Percentiles rank a stretch among this genome's conserved stretches.
phyloP scores from a whole-genome alignment of 805 yeast species.

The Candida argentea region DNA sequence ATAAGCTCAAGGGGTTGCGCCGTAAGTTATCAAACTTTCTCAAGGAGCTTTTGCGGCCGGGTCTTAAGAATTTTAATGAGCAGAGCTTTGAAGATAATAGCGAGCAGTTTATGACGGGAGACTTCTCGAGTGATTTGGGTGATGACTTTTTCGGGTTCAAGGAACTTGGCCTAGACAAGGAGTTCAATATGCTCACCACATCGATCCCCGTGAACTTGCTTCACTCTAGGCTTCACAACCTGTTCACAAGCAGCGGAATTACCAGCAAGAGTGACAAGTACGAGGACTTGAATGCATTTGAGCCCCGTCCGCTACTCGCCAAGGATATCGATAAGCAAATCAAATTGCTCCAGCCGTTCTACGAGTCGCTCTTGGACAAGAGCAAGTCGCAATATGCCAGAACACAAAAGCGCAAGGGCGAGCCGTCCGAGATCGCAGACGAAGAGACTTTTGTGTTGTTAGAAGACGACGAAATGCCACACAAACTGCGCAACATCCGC shows the following conservation, averaged over 20 bases:
- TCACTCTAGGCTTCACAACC: conserved; percentile 62
- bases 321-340: conserved; percentile 43
- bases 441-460: conserved; percentile 27
- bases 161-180: conserved; percentile 88
- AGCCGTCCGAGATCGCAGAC: conserved; percentile 31
- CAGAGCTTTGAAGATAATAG: conserved; percentile 78
- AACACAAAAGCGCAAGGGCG: conserved; percentile 32
- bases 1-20: conserved; percentile 60
- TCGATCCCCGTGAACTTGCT: conserved; percentile 85
- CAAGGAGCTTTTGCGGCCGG: conserved; percentile 76
- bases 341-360: conserved; percentile 50
- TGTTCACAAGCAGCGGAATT: conserved; percentile 34
- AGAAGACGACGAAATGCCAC: conserved; percentile 82
- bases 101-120: conserved; percentile 91
- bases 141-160: conserved; percentile 97
- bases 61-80: conserved; percentile 63
- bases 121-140: conserved; percentile 85
- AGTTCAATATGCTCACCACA: conserved; percentile 72
- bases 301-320: conserved; percentile 42
- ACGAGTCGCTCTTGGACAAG: conserved; percentile 28
- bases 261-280: conserved; percentile 44
- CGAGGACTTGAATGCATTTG: conserved; percentile 53
- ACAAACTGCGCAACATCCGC: conserved; percentile 61
- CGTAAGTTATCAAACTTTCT: conserved; percentile 58
- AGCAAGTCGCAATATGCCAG: conserved; percentile 32